Evolutionary conservation across 495 filamentous ascomycete genomes (phyloP).

Genomic region (Penicillium daleae): DNA sequence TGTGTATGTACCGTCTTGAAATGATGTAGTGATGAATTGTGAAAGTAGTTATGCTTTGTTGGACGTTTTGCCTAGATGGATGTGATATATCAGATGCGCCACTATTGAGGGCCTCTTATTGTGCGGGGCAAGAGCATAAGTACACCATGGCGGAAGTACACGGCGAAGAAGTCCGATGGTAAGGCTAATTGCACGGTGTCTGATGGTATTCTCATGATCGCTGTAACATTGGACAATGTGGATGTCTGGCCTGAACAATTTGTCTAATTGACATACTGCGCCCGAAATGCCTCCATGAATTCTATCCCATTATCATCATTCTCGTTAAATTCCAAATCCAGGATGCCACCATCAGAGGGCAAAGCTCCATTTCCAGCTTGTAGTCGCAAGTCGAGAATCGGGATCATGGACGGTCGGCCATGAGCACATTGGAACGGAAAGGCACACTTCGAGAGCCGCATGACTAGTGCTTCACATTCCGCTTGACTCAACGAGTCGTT

Average conservation of each 20-base stretch:
- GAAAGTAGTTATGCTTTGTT: background rate
- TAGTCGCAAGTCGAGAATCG: constrained; percentile 62
- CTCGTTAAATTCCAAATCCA: constrained; percentile 8
- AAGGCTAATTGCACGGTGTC: background rate
- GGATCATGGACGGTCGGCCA: constrained; percentile 78
- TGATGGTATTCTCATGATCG: background rate
- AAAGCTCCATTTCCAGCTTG: background rate
- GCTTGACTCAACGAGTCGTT: constrained; percentile 72
- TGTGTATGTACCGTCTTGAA: too few relatives aligned
- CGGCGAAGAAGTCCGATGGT: background rate
- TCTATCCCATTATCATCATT: constrained; percentile 9
- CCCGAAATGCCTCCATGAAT: constrained; percentile 27
- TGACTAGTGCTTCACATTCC: constrained; percentile 69
- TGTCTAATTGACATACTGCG: constrained; percentile 16
- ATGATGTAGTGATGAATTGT: too few relatives aligned
- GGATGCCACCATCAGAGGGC: background rate
- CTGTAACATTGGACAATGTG: background rate
- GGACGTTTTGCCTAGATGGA: background rate
- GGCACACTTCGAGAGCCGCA: constrained; percentile 63
- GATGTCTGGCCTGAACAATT: background rate
- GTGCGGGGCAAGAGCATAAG: background rate
- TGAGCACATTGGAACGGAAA: constrained; percentile 96
- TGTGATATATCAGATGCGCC: constrained; percentile 11
- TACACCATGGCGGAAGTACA: background rate
- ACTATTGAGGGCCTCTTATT: background rate